Evolutionary conservation across 495 filamentous ascomycete genomes (phyloP), one percentile per base, ranked within the genome.

Genomic region (Neurospora pannonica): DNA sequence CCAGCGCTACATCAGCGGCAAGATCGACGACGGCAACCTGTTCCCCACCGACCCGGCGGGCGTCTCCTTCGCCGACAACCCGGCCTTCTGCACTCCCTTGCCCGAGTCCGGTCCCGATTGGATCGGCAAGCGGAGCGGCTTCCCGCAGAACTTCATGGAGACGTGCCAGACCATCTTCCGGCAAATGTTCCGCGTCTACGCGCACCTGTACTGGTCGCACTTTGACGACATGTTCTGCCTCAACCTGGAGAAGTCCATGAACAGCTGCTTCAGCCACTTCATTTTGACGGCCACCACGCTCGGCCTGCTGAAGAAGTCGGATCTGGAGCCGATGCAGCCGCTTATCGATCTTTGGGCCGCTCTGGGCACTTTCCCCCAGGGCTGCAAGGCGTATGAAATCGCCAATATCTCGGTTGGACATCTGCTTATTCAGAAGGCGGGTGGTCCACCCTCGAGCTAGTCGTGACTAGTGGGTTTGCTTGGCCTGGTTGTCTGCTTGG

Each of bases 181-280:
- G 77, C 95, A 98, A 83, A 98, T 98, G 92, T 96, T 97, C 87
- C 93, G 95, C 70, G 94, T 95, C 78, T 98, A 98, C 76, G 92
- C 94, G 38, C 95, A 98, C 83, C 86, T 95, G 38, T 95, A 95
- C 84, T 93, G 93, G 86, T 90, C 91, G 9, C 93, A 95, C 84
- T 95, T 92, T 85, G 81, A 92, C 75, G 91, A 94, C 34, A 92
- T 93, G 86, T 95, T 92, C 86, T 89, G 93, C 80, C 86, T 95
- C 75, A 92, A 90, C 83, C 89, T 92, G 71, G 90, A 93, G 76
- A 93, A 93, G 84, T 90, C 93, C 76, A 88, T 97, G 74, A 98
- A 98, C 87, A 96, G 93, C 82, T 96, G 93, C 83, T 98, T 97
- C 82, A 93, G 94, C 72, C 94, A 97, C 85, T 98, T 97, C 75